Conservation (phyloP, 441 rosid species). For the Adansonia grandidieri region DNA sequence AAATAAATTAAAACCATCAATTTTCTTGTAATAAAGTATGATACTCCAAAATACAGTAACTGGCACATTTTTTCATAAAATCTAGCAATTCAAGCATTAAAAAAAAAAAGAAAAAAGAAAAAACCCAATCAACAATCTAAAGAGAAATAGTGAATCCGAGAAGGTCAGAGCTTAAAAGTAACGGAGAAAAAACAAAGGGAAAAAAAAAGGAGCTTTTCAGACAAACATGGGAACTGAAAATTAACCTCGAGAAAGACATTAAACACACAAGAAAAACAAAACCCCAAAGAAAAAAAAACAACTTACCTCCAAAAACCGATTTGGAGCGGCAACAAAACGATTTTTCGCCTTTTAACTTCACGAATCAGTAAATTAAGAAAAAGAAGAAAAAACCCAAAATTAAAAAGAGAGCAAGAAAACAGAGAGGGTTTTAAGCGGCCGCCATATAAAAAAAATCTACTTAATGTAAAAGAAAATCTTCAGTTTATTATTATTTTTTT, state of each 20-base stretch:
- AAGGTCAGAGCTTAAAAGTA: neutral
- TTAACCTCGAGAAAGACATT: neutral
- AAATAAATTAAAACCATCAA: neutral
- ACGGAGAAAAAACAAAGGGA: neutral
- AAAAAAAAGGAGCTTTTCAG: neutral
- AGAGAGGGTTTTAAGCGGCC: constrained; percentile 37
- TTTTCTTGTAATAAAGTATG: neutral
- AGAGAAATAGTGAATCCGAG: constrained; percentile 9
- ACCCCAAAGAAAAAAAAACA: neutral
- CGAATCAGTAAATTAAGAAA: neutral
- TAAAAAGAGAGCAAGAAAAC: neutral
- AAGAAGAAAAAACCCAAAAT: neutral
- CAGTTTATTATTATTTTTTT: neutral
- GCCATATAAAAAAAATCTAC: constrained; percentile 19
- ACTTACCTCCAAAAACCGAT: constrained; percentile 29
- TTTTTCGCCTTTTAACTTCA: neutral
- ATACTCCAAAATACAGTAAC: neutral
- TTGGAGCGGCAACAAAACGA: neutral
- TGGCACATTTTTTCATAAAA: neutral
- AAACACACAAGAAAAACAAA: neutral
- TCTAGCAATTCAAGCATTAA: constrained; percentile 1
- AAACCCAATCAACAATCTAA: neutral
- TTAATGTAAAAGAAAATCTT: constrained; percentile 2
- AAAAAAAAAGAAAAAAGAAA: neutral
- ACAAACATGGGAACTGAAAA: neutral